Evolutionary conservation across 129 eudicot species (phyloP).

Genomic region (Cynara cardunculus): DNA sequence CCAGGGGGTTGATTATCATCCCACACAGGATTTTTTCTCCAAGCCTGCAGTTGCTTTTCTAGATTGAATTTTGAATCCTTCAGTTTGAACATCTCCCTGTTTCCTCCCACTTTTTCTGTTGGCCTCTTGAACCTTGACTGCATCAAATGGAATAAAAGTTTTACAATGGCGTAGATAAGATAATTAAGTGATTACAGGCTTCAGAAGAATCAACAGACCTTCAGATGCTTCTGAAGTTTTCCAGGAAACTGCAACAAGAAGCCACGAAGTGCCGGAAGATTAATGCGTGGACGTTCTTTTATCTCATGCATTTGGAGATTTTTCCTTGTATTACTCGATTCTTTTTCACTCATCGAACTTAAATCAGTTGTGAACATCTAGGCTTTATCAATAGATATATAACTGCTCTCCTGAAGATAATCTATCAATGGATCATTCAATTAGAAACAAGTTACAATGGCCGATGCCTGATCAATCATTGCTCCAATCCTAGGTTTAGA

Average conservation of each 20-base stretch:
- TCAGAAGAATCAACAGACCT: constrained; percentile 36
- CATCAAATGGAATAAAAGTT: constrained; percentile 4
- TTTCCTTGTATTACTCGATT: constrained; percentile 26
- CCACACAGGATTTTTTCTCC: constrained; percentile 88
- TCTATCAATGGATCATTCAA: neutral
- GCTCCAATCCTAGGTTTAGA: neutral
- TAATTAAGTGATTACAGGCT: neutral
- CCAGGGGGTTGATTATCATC: constrained; percentile 54
- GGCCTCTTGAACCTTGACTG: constrained; percentile 52
- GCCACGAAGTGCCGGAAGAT: constrained; percentile 44
- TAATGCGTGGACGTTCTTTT: constrained; percentile 28
- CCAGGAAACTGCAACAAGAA: constrained; percentile 50
- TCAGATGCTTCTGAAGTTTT: constrained; percentile 45
- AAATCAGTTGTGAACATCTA: constrained; percentile 27
- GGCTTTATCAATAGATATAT: constrained; percentile 1
- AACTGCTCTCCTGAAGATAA: constrained; percentile 15
- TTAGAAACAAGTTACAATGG: neutral
- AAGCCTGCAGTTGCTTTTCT: constrained; percentile 71
- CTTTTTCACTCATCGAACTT: constrained; percentile 38
- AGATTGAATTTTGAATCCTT: constrained; percentile 47
- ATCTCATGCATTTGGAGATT: constrained; percentile 26
- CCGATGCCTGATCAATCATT: neutral
- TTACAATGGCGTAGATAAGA: neutral
- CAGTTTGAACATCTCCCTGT: constrained; percentile 14
- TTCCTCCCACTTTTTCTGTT: constrained; percentile 28